Conservation (phyloP, 2,329 filamentous ascomycete species). For the Beauveria medogensis region DNA sequence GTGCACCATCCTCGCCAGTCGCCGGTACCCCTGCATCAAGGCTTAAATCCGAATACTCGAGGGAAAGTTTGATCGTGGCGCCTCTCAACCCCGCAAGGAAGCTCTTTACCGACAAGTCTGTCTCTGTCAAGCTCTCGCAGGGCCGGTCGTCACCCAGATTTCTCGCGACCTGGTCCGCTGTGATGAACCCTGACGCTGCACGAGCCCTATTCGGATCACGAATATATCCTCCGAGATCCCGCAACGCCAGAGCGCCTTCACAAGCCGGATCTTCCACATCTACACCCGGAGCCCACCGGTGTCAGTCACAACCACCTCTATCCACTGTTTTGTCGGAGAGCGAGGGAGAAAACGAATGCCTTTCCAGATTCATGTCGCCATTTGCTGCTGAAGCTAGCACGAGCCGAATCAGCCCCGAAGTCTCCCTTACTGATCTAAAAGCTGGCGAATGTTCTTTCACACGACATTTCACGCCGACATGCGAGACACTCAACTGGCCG, state of each 20-base stretch:
- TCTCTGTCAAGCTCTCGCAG: slow-evolving; percentile 33
- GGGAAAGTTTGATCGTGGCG: slow-evolving; percentile 51
- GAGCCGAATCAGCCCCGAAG: neutral
- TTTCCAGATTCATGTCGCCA: slow-evolving; percentile 40
- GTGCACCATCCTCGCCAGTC: slow-evolving; percentile 33
- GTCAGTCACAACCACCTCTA: slow-evolving; percentile 57
- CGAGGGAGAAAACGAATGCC: slow-evolving; percentile 43
- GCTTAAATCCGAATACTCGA: slow-evolving; percentile 43
- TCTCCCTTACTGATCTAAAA: neutral
- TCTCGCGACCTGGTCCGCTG: slow-evolving; percentile 46
- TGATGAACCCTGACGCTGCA: slow-evolving; percentile 41
- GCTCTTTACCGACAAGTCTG: slow-evolving; percentile 29
- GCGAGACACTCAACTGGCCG: slow-evolving; percentile 42
- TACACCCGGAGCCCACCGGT: slow-evolving; percentile 29
- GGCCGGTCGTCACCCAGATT: slow-evolving; percentile 46
- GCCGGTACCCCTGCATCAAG: slow-evolving; percentile 24
- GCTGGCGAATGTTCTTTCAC: neutral
- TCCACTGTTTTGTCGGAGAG: slow-evolving; percentile 57
- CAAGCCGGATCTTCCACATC: neutral
- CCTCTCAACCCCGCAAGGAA: slow-evolving; percentile 30
- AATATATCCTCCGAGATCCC: slow-evolving; percentile 9
- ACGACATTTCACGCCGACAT: slow-evolving; percentile 21
- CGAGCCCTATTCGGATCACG: slow-evolving; percentile 22
- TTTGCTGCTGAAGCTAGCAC: slow-evolving; percentile 11
- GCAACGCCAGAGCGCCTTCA: neutral